phyloP scores from a whole-genome alignment of 345 rosid species.

The Iberis pinnata region DNA sequence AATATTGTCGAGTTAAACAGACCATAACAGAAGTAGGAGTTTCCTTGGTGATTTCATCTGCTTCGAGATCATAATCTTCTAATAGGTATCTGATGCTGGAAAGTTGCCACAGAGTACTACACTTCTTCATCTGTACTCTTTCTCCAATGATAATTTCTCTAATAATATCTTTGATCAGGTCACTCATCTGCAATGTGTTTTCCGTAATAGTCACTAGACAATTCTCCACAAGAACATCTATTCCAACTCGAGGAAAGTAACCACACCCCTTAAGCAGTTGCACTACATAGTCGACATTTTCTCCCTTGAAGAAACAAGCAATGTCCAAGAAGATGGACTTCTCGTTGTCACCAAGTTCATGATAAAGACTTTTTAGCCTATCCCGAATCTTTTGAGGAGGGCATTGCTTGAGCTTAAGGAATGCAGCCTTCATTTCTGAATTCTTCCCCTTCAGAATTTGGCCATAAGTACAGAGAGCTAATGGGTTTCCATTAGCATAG shows the following conservation, averaged over 20 bases:
- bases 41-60: background rate
- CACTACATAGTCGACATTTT: background rate
- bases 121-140: background rate
- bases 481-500: conserved; percentile 24
- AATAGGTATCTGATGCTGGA: conserved; percentile 13
- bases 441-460: background rate
- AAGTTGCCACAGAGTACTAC: conserved; percentile 19
- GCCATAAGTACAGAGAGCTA: conserved; percentile 23
- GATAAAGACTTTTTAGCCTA: background rate
- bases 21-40: background rate
- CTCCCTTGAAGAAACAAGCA: conserved; percentile 1
- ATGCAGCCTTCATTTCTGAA: conserved; percentile 5
- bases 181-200: conserved; percentile 8
- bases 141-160: conserved; percentile 15
- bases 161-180: conserved; percentile 12
- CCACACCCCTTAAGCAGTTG: background rate
- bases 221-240: background rate
- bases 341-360: conserved; percentile 12
- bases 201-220: background rate
- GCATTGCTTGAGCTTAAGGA: background rate
- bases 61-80: conserved; percentile 2
- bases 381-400: background rate
- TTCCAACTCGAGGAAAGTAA: conserved; percentile 1
- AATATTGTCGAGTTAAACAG: background rate
- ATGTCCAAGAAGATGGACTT: background rate